phyloP scores from a whole-genome alignment of 2,329 filamentous ascomycete species.

The Pyrenochaeta sp. region DNA sequence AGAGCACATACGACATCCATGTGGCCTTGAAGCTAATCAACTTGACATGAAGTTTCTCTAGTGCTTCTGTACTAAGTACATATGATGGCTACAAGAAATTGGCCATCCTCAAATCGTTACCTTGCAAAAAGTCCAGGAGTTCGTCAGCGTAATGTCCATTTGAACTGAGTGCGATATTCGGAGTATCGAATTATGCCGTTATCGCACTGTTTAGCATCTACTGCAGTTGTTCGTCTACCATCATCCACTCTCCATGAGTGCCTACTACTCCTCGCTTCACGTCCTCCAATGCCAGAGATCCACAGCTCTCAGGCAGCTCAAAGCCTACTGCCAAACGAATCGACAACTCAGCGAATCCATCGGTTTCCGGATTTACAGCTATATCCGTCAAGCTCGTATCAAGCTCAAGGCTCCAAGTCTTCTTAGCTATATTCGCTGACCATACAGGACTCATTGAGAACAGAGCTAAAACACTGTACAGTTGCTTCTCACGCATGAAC shows the following conservation, averaged over 20 bases:
- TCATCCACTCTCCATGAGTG: neutral
- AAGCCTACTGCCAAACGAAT: constrained; percentile 3
- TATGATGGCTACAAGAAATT: no score
- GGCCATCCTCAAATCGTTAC: no score
- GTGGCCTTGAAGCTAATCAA: no score
- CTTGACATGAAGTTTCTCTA: no score
- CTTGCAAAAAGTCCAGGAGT: neutral
- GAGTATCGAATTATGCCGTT: neutral
- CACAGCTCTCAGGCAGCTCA: constrained; percentile 8
- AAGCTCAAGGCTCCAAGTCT: constrained; percentile 23
- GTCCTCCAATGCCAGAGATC: constrained; percentile 1
- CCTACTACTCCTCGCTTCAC: neutral
- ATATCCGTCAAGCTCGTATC: constrained; percentile 13
- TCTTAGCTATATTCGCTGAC: constrained; percentile 6
- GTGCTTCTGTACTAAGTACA: no score
- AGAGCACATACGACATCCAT: neutral
- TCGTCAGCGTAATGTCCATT: neutral
- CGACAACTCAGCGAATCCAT: constrained; percentile 6
- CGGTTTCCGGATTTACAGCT: neutral
- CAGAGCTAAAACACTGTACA: constrained; percentile 2
- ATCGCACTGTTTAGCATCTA: neutral
- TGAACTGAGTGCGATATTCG: neutral
- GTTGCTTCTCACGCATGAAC: neutral
- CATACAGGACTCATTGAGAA: constrained; percentile 19
- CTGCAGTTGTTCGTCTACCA: neutral